Conservation (phyloP, 805 yeast genomes). For the Schizosaccharomyces japonicus region DNA sequence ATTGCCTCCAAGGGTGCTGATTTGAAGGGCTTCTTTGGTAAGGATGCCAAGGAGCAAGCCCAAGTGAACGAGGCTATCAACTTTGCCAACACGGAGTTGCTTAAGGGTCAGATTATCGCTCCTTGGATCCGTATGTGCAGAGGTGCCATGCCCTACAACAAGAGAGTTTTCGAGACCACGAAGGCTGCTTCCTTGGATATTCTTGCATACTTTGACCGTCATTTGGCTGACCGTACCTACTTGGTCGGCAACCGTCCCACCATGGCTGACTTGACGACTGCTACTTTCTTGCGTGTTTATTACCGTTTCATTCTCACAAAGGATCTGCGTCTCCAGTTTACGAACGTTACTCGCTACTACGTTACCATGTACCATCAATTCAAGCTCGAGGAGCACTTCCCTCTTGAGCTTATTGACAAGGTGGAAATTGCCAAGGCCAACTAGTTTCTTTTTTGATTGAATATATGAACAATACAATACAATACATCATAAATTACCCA, state of each 20-base stretch:
- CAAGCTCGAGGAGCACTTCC: neutral
- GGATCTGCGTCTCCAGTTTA: slow-evolving; percentile 40
- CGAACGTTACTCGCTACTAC: slow-evolving; percentile 49
- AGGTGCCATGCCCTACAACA: neutral
- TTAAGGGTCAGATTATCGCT: neutral
- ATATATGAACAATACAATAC: neutral
- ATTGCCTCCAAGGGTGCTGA: neutral
- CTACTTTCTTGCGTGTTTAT: slow-evolving; percentile 28
- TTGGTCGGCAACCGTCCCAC: slow-evolving; percentile 46
- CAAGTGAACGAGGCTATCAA: neutral
- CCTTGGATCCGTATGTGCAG: neutral
- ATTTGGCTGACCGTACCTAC: slow-evolving; percentile 37
- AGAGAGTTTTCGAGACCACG: neutral
- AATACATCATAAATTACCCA: neutral
- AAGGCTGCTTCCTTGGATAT: neutral
- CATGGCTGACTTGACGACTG: slow-evolving; percentile 40
- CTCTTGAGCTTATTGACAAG: neutral
- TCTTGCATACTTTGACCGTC: slow-evolving; percentile 21
- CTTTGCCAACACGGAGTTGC: neutral
- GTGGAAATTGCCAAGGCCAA: neutral
- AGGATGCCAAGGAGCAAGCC: neutral
- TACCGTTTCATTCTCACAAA: slow-evolving; percentile 36
- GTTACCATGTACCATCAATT: slow-evolving; percentile 25
- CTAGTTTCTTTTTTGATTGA: neutral
- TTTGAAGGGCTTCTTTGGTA: neutral